Conservation (phyloP, 257 asterid species). For the Lavandula angustifolia region DNA sequence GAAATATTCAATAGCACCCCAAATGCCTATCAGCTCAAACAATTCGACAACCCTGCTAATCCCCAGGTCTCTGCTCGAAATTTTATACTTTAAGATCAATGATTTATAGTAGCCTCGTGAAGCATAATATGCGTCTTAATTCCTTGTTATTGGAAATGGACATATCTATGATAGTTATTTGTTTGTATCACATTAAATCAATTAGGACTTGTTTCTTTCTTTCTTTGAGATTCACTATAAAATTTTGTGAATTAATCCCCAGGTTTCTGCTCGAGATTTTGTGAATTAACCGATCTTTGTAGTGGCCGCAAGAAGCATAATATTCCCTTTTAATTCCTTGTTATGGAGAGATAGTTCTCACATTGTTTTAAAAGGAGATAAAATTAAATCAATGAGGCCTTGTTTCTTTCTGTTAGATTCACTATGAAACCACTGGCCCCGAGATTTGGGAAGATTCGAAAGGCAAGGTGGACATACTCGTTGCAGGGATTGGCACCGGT, state of each 20-base stretch:
- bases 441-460: slow-evolving; percentile 97
- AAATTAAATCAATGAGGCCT: background rate
- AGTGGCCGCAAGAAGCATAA: too few species aligned
- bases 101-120: background rate
- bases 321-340: too few species aligned
- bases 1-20: slow-evolving; percentile 75
- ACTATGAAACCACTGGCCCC: slow-evolving; percentile 96
- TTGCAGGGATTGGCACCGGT: slow-evolving; percentile 98
- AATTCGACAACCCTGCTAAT: slow-evolving; percentile 89
- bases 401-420: slow-evolving; percentile 49
- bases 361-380: too few species aligned
- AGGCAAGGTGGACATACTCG: slow-evolving; percentile 89
- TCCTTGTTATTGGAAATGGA: slow-evolving; percentile 1
- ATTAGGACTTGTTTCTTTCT: too few species aligned
- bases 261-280: slow-evolving; percentile 45
- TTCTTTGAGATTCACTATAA: too few species aligned
- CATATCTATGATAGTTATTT: background rate
- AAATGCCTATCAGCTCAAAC: slow-evolving; percentile 84
- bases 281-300: too few species aligned
- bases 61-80: slow-evolving; percentile 64
- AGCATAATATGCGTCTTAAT: background rate
- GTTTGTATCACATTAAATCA: too few species aligned
- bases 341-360: too few species aligned
- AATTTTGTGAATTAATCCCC: too few species aligned
- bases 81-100: too few species aligned